Evolutionary conservation across 2,329 filamentous ascomycete genomes (phyloP), one percentile per base, ranked within the genome.

Genomic region (Talaromyces piceae): DNA sequence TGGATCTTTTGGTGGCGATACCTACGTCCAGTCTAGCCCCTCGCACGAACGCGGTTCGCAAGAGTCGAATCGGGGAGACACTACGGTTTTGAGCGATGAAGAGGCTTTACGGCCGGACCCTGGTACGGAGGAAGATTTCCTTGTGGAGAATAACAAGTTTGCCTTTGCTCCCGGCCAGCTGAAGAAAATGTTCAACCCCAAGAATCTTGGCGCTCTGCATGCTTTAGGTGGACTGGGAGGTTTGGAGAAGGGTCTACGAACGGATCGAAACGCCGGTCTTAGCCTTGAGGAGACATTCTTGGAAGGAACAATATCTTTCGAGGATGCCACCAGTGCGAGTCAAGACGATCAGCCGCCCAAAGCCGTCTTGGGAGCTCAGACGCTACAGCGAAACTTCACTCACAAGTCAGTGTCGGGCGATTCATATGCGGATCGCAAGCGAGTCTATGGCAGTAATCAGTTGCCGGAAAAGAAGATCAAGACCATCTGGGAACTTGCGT

Each of bases 141-240:
- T 79, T 41, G 78, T 84, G 13, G 74, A 82, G 44, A 73, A 84
- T 59, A 88, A 87, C 65, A 81, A 77, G 41, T 89, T 90, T 59
- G 86, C 84, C 7, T 89, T 84, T 60, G 79, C 82, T 0, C 84
- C 84, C 9, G 87, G 87, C 22, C 86, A 87, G 59, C 70, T 88
- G 59, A 82, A 81, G 56, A 91, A 91, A 69, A 71, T 93, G 5
- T 74, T 90, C 47, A 91, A 91, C 57, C 87, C 88, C 0, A 93
- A 93, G 69, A 90, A 78, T 59, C 73, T 87, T 54, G 75, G 80
- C 23, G 87, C 87, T 4, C 89, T 91, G 55, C 82, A 86, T 58
- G 86, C 86, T 5, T 68, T 93, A 2, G 88, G 88, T 50, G 88
- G 88, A 45, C 65, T 91, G 5, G 72, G 71, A 7, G 88, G 88